These are phyloP conservation scores for Saccharum officinarum DNA, from an alignment of 176 grass and related monocot species.

Conservation along the genomic window DNA sequence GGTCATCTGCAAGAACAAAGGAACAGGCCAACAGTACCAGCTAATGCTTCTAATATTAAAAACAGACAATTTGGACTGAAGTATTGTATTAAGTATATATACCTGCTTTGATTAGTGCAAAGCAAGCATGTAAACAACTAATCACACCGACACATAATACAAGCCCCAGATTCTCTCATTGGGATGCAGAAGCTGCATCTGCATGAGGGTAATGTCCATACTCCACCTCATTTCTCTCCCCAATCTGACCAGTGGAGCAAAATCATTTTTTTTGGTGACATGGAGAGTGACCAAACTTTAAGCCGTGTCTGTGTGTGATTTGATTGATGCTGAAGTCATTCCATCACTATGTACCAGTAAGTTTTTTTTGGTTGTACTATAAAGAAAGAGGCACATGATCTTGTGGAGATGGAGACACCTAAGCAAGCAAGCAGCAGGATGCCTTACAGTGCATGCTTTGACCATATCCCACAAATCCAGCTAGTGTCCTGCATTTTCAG, in stretches of 20 bases:
- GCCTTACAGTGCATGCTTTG: conserved; percentile 64
- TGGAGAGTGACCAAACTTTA: neutral
- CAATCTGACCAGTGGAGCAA: conserved; percentile 17
- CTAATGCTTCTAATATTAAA: conserved; percentile 39
- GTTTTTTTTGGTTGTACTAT: neutral
- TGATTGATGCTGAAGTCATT: conserved; percentile 42
- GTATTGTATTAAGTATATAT: conserved; percentile 30
- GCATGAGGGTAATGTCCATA: conserved; percentile 24
- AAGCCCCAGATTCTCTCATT: conserved; percentile 44
- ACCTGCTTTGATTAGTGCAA: conserved; percentile 30
- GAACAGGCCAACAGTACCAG: conserved; percentile 33
- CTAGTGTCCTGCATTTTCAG: too few relatives aligned
- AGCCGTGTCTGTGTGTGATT: conserved; percentile 7
- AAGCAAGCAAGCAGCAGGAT: conserved; percentile 55
- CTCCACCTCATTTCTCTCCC: neutral
- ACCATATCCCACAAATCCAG: conserved; percentile 76
- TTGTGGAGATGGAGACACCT: conserved; percentile 40
- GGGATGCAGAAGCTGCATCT: conserved; percentile 48
- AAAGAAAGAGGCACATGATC: conserved; percentile 8
- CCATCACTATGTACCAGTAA: conserved; percentile 22
- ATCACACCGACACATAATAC: conserved; percentile 51
- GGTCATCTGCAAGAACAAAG: neutral
- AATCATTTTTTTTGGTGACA: neutral
- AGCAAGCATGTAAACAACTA: conserved; percentile 49
- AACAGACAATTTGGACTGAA: conserved; percentile 32